Percentiles rank a stretch among this genome's conserved stretches.
Conservation (phyloP, 139 green algal species). For the Coelastrella sp. region DNA sequence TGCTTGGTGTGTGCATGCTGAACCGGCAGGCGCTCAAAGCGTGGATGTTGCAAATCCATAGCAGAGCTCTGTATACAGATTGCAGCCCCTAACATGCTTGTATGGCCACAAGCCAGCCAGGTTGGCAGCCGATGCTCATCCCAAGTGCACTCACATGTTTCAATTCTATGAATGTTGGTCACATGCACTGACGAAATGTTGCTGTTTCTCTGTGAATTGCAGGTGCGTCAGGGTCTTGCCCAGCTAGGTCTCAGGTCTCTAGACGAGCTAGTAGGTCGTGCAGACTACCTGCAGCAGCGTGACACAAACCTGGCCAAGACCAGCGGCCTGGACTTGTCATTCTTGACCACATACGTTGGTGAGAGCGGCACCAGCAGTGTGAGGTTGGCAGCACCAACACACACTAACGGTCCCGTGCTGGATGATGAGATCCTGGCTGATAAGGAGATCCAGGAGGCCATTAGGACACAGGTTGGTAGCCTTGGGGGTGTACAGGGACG, state of each 20-base stretch:
- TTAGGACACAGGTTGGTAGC: conserved; percentile 27
- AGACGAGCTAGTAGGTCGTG: conserved; percentile 94
- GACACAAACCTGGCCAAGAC: conserved; percentile 90
- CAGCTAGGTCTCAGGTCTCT: conserved; percentile 87
- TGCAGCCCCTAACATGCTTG: too few relatives aligned
- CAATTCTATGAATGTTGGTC: background rate
- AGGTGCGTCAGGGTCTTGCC: conserved; percentile 87
- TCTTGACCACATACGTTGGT: conserved; percentile 88
- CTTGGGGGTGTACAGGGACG: background rate
- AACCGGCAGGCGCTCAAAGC: too few relatives aligned
- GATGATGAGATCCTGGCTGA: conserved; percentile 96
- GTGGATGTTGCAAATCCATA: too few relatives aligned
- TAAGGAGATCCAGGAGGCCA: conserved; percentile 69
- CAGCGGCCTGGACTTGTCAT: conserved; percentile 91
- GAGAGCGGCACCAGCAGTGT: conserved; percentile 35
- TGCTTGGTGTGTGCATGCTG: too few relatives aligned
- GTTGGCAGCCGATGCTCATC: too few relatives aligned
- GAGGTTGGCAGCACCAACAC: conserved; percentile 68
- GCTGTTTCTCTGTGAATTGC: background rate
- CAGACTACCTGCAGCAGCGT: conserved; percentile 82
- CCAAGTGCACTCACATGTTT: too few relatives aligned
- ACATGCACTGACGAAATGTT: background rate
- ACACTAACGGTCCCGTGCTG: conserved; percentile 87
- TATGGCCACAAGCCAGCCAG: too few relatives aligned
- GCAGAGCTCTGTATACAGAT: too few relatives aligned